Base-by-base conservation (phyloP, 2,329 filamentous ascomycete genomes). In the Nannizziopsis arthrosporioides region DNA sequence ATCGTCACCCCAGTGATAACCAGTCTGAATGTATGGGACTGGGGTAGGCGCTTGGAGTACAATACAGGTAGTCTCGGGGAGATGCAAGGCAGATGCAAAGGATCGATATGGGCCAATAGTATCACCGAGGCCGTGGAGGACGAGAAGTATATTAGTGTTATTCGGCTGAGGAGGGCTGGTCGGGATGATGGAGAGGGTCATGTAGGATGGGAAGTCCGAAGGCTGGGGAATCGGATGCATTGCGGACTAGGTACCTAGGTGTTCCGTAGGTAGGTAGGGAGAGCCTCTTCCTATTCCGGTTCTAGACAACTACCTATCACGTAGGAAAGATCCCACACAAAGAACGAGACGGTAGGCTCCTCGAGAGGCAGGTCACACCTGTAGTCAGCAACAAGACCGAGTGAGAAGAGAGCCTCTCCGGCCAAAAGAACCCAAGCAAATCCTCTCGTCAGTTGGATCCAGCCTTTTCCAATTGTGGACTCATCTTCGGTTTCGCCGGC, bases 111-210 rank as follows among this genome's bases (percentile, higher is more conserved):
- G 73, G 2, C 63, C 59, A 51, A 85, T 76, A 31, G 76, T 79
- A 67, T 94, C 88, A 53, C 88, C 88, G 10, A 94, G 76, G 54
- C 87, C 87, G 65, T 94, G 88, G 50, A 94, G 78, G 44, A 94
- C 76, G 60, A 94, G 68, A 53, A 94, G 78, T 56, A 93, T 73
- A 57, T 89, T 82, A 36, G 81, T 84, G 10, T 82, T 78, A 38
- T 80, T 84, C 8, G 82, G 78, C 10, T 38, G 76, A 75, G 52
- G 56, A 53, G 34, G 75, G 14, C 50, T 54, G 56, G 64, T 55
- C 44, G 63, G 52, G 57, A 64, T 64, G 60, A 72, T 61, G 35
- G 64, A 63, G 39, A 69, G 54, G 27, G 61, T 65, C 42, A 70
- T 58, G 35, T 58, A 50, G 11, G 67, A 50, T 10, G 74, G 69